Percentiles rank a stretch among this genome's conserved stretches.
Conservation (phyloP, 768 basidiomycete species). For the Leccinum variicolor region DNA sequence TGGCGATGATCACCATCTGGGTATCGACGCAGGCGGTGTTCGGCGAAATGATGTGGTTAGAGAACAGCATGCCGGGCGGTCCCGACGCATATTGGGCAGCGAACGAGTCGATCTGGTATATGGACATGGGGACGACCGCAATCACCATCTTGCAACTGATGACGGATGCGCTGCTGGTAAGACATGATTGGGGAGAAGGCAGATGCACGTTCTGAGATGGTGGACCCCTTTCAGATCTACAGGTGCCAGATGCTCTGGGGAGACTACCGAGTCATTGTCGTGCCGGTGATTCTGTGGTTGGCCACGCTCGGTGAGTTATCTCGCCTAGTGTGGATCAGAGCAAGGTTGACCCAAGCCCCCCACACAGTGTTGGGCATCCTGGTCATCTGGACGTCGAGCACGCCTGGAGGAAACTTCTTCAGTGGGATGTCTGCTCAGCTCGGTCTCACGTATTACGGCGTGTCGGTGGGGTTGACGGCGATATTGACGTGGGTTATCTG, state of each 20-base stretch:
- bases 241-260: conserved; percentile 37
- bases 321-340: too few species aligned
- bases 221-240: conserved; percentile 31
- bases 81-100: conserved; percentile 30
- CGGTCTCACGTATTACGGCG: conserved; percentile 19
- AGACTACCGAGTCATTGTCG: conserved; percentile 10
- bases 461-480: conserved; percentile 19
- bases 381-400: conserved; percentile 13
- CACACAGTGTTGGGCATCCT: conserved; percentile 18
- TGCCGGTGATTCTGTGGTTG: conserved; percentile 23
- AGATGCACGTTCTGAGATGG: not conserved
- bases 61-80: conserved; percentile 32
- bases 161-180: conserved; percentile 38
- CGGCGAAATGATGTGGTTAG: conserved; percentile 37
- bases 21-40: conserved; percentile 28
- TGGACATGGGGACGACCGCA: conserved; percentile 29
- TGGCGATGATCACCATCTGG: conserved; percentile 33
- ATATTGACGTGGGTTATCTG: conserved; percentile 20
- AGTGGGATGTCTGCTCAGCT: conserved; percentile 10
- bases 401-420: conserved; percentile 19
- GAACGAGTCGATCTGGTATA: conserved; percentile 27
- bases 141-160: conserved; percentile 32
- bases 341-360: not conserved
- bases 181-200: not conserved
- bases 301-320: conserved; percentile 23